Evolutionary conservation across 164 flowering plant species (phyloP).

Genomic region (Houttuynia cordata): DNA sequence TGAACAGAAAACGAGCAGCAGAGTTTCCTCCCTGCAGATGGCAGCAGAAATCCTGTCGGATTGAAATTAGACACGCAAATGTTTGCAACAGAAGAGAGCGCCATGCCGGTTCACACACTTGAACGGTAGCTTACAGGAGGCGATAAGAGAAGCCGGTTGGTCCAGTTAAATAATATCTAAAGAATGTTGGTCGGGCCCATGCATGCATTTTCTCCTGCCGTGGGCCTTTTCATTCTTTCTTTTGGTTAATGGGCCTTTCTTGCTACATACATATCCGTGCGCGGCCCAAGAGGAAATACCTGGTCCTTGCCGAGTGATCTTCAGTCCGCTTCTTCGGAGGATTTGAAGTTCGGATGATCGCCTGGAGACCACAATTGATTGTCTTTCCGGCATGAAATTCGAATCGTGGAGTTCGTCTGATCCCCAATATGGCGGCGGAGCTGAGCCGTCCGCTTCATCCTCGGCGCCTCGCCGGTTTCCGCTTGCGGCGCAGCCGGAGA

Average conservation of each 20-base stretch:
- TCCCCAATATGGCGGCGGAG: constrained; percentile 6
- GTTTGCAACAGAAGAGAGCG: constrained; percentile 2
- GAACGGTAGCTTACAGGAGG: no score
- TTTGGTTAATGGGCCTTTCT: neutral
- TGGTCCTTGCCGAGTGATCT: no score
- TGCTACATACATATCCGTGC: neutral
- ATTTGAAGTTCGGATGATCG: neutral
- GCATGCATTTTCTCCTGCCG: neutral
- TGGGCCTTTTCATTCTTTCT: no score
- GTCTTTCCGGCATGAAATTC: neutral
- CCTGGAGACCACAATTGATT: neutral
- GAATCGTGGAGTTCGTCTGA: neutral
- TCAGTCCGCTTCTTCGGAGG: no score
- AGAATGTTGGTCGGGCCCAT: neutral
- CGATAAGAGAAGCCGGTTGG: constrained; percentile 2
- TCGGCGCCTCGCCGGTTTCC: constrained; percentile 49
- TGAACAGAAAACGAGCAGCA: neutral
- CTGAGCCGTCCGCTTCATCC: neutral
- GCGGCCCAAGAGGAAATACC: no score
- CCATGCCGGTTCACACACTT: no score
- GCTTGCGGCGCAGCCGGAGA: constrained; percentile 90
- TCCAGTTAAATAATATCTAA: constrained; percentile 5
- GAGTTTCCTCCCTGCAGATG: no score
- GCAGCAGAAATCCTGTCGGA: neutral
- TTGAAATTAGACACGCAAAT: neutral